Base-by-base conservation (phyloP, 306 rosid species). In the Crataegus laevigata region DNA sequence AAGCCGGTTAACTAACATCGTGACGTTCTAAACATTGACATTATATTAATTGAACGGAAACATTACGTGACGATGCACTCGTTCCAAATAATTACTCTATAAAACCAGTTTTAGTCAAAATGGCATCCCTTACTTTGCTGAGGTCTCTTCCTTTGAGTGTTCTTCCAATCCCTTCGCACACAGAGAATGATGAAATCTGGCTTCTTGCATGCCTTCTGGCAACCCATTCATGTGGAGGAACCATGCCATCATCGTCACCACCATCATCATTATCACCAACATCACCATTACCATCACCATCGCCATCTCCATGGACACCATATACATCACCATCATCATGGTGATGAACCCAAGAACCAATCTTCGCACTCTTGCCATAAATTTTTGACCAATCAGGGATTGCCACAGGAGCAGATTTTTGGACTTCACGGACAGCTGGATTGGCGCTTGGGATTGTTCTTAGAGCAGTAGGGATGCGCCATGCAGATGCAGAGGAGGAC, bases 221-320 rank as follows among this genome's bases (percentile, higher is more conserved):
- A 62, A 94, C 78, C 96, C 93, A 91, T 86, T 94, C 98, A 85
- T 94, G 97, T 11, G 98, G 98, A 73, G 98, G 98, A 51, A 88
- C 85, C 91, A 91, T 84, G 3, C 25, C 88, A 75, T 76, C 92
- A 5, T 71, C 92, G 8, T 82, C 94, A 3, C 71, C 87, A 63
- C 1, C n/a, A 28, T 54, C 65, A 36, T 11, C 77, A 71, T 3
- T 24, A 43, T 25, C 78, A 43, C 36, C 40, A 38, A 26, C 26
- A 60, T 28, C 29, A 28, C 74, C 91, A 3, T 68, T 89, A 10
- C 79, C 94, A 4, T 71, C 87, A 29, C 3, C 36, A 26, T 54
- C 50, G 19, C 14, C 78, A 71, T 4, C 24, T 73, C 74, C 91
- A 5, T 71, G n/a, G n/a, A n/a, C n/a, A n/a, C n/a, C 78, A 78